Percentiles rank a stretch among this genome's conserved stretches.
phyloP scores from a whole-genome alignment of 345 rosid genomes.

The Gossypium sturtianum region DNA sequence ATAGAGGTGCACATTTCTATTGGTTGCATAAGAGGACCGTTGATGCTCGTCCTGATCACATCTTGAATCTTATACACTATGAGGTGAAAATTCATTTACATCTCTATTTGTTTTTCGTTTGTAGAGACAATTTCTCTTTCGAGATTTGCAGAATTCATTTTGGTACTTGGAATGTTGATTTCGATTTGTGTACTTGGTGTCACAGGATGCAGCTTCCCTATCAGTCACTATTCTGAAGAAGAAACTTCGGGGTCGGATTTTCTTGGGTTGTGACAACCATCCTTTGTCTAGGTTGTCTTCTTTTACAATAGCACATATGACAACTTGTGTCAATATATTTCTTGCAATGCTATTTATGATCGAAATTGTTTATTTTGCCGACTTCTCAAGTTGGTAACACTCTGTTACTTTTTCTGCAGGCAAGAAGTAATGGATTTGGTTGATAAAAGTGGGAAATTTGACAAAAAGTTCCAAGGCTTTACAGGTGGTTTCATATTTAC shows the following conservation, averaged over 20 bases:
- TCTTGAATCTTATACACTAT: constrained; percentile 88
- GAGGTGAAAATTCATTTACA: constrained; percentile 45
- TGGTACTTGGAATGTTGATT: not conserved
- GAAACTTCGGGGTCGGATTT: constrained; percentile 52
- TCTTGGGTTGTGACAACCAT: constrained; percentile 95
- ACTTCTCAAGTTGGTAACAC: not conserved
- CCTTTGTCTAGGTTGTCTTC: constrained; percentile 73
- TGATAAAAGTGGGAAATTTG: constrained; percentile 62
- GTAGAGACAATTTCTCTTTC: not conserved
- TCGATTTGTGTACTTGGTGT: constrained; percentile 10
- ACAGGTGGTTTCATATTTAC: constrained; percentile 43
- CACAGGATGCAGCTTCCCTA: constrained; percentile 93
- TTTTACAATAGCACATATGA: not conserved
- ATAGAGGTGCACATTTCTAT: constrained; percentile 85
- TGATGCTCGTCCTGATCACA: constrained; percentile 81
- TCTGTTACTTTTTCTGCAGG: constrained; percentile 34
- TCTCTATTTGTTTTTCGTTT: not conserved
- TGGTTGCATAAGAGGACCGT: constrained; percentile 73
- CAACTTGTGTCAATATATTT: not conserved
- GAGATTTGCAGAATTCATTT: not conserved
- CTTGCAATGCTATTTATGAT: not conserved
- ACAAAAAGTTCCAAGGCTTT: constrained; percentile 64
- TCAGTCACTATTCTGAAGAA: constrained; percentile 75
- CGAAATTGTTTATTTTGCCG: not conserved
- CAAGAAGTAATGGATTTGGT: constrained; percentile 90